These are phyloP conservation scores for Amanita muscaria DNA, from an alignment of 768 basidiomycete genomes.

Conservation along the genomic window DNA sequence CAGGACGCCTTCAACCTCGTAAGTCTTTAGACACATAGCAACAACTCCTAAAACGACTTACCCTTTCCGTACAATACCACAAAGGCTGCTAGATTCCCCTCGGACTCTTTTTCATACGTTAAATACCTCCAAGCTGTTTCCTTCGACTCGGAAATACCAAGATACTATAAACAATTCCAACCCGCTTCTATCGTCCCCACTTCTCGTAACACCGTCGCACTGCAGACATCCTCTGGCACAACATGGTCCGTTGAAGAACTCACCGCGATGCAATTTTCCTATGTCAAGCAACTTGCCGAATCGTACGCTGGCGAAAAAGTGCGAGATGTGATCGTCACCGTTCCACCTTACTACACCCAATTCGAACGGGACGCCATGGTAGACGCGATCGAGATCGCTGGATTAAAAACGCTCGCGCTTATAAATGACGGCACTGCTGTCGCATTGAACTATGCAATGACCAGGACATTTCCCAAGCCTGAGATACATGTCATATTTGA, in stretches of 20 bases:
- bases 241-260: slow-evolving; percentile 86
- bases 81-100: slow-evolving; percentile 88
- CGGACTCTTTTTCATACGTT: slow-evolving; percentile 75
- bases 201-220: slow-evolving; percentile 47
- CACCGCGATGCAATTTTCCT: slow-evolving; percentile 87
- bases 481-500: slow-evolving; percentile 93
- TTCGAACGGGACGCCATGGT: slow-evolving; percentile 86
- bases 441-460: slow-evolving; percentile 99
- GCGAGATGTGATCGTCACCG: slow-evolving; percentile 77
- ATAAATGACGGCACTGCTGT: slow-evolving; percentile 92
- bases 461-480: slow-evolving; percentile 69
- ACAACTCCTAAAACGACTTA: too few relatives aligned
- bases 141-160: slow-evolving; percentile 45
- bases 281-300: slow-evolving; percentile 86
- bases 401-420: slow-evolving; percentile 72
- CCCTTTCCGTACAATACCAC: slow-evolving; percentile 3
- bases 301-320: slow-evolving; percentile 59
- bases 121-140: slow-evolving; percentile 78
- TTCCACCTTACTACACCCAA: slow-evolving; percentile 86
- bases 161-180: slow-evolving; percentile 51
- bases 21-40: too few relatives aligned
- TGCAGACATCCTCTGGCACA: slow-evolving; percentile 52
- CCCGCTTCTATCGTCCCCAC: slow-evolving; percentile 45
- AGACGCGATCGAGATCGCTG: slow-evolving; percentile 89
- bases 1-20: slow-evolving; percentile 85